phyloP scores from a whole-genome alignment of 371 early-diverging fungal genomes.

The Circinella minor region DNA sequence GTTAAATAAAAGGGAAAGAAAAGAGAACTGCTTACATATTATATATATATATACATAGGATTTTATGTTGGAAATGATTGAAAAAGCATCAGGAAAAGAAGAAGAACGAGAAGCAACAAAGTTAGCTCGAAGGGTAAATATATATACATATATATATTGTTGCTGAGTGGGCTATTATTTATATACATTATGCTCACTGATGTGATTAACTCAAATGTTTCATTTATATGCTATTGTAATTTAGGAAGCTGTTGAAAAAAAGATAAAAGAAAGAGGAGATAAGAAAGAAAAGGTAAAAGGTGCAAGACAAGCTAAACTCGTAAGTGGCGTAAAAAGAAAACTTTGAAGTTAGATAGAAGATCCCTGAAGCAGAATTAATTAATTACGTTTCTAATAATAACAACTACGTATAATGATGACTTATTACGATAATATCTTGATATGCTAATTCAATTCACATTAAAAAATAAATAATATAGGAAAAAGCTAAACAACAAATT shows the following conservation, averaged over 20 bases:
- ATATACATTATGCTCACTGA: no score
- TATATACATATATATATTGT: no score
- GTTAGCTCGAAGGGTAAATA: constrained; percentile 10
- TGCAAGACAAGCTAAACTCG: constrained; percentile 6
- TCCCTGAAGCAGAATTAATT: no score
- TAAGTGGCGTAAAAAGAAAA: background rate
- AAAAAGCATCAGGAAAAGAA: constrained; percentile 10
- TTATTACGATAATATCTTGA: no score
- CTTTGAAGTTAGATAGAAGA: no score
- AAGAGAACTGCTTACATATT: no score
- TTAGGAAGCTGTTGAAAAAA: constrained; percentile 8
- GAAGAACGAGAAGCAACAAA: constrained; percentile 8
- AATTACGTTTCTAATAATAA: no score
- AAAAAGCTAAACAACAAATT: background rate
- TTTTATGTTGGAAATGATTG: constrained; percentile 14
- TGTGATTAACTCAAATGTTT: no score
- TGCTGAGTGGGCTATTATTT: no score
- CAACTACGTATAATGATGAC: no score
- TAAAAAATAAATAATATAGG: background rate
- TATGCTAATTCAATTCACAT: background rate
- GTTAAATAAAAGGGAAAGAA: no score
- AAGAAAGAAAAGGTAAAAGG: constrained; percentile 11
- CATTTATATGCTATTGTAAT: background rate
- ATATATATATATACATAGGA: background rate
- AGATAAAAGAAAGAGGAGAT: constrained; percentile 7